A percentile compares a stretch with the other conserved stretches of the same genome.
These are phyloP conservation scores for Scalesia atractyloides DNA, from an alignment of 129 eudicot species.

Conservation along the genomic window DNA sequence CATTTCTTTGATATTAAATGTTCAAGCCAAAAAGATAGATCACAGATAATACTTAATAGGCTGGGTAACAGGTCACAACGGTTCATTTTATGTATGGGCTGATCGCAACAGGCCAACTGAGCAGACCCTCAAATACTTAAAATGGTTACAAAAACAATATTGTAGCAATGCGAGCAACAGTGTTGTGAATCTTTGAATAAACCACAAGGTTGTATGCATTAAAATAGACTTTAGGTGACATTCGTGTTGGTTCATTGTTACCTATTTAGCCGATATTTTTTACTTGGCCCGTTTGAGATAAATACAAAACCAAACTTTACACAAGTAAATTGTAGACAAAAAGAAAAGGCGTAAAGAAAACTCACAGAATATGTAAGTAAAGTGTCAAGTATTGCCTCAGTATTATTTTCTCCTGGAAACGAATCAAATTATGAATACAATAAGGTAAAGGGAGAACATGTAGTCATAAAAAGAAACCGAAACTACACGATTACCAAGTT, in stretches of 20 bases:
- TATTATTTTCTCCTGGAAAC: constrained; percentile 26
- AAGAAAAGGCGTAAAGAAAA: constrained; percentile 5
- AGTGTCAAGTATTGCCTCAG: constrained; percentile 21
- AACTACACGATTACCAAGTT: constrained; percentile 26
- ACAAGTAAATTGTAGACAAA: background rate
- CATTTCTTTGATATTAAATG: constrained; percentile 3
- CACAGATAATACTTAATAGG: no score
- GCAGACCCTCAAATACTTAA: background rate
- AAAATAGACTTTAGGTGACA: background rate
- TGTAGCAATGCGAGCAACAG: background rate
- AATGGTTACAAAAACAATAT: background rate
- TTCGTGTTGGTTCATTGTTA: background rate
- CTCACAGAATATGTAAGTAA: constrained; percentile 30
- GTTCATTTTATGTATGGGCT: background rate
- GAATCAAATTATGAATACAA: background rate
- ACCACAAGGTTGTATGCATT: background rate
- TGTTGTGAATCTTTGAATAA: background rate
- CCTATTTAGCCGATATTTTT: background rate
- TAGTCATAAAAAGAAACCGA: constrained; percentile 2
- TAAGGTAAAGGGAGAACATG: constrained; percentile 19
- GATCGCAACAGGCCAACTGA: background rate
- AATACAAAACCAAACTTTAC: background rate
- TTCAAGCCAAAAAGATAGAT: no score
- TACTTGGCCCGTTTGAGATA: background rate
- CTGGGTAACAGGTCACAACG: no score